Evolutionary conservation across 1,284 basidiomycete species (phyloP).

Genomic region (Erythrobasidium hasegawianum): DNA sequence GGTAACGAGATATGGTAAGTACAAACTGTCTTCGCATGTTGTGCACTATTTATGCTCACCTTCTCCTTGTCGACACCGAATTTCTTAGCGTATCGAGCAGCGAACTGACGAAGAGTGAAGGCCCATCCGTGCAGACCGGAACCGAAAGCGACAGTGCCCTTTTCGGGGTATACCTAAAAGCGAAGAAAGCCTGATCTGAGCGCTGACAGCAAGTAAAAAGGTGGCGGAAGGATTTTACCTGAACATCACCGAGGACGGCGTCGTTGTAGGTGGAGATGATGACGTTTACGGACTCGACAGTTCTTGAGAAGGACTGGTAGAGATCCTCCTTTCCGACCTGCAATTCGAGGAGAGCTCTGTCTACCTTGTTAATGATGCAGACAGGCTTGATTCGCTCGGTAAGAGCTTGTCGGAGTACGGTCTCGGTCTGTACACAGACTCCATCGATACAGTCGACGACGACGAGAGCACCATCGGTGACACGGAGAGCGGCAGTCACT

Average conservation of each 20-base stretch:
- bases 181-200: neutral
- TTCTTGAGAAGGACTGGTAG: constrained; percentile 96
- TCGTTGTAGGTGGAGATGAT: constrained; percentile 98
- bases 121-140: constrained; percentile 99
- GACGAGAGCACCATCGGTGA: constrained; percentile 78
- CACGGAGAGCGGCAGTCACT: constrained; percentile 98
- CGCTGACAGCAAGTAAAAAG: neutral
- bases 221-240: constrained; percentile 50
- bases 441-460: constrained; percentile 99
- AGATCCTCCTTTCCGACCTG: constrained; percentile 96
- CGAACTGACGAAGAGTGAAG: constrained; percentile 98
- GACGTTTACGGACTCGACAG: constrained; percentile 97
- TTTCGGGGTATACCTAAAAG: constrained; percentile 80
- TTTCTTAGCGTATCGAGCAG: constrained; percentile 92
- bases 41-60: constrained; percentile 74
- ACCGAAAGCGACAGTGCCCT: constrained; percentile 97
- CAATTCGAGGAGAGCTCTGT: constrained; percentile 97
- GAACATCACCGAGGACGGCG: constrained; percentile 89
- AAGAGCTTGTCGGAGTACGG: constrained; percentile 95
- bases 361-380: constrained; percentile 99
- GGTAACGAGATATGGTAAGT: constrained; percentile 27
- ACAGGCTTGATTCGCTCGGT: constrained; percentile 99
- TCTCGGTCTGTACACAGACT: constrained; percentile 99
- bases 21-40: neutral
- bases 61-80: constrained; percentile 99